Base-by-base conservation (phyloP, 2,329 filamentous ascomycete genomes). In the Colletotrichum sp. region DNA sequence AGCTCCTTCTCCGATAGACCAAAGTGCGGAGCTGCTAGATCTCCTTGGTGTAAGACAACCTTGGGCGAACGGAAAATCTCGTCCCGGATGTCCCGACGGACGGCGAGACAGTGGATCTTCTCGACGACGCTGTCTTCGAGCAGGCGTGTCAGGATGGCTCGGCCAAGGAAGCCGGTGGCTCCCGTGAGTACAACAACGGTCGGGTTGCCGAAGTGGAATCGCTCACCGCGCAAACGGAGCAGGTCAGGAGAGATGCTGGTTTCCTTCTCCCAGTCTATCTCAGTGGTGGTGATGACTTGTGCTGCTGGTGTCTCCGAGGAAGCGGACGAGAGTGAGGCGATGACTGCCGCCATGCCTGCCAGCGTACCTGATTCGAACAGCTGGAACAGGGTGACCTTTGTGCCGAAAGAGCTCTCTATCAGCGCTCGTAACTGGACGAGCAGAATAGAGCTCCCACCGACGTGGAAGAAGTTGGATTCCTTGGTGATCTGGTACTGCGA, bases 31-130 rank as follows among this genome's bases (percentile, higher is more conserved):
- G 63, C 24, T 1, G 59, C 34, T 3, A 75, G 32, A 16, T 70
- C 59, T 4, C 65, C 59, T 3, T 18, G 18, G 60, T 65, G 57
- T 3, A 63, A 0, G 7, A 44, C 49, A 3, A 70, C 67, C 49
- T 66, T 75, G 7, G 57, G 44, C 21, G 66, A 39, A 2, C 13
- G 15, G 32, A 72, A 69, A 8, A 52, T 13, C n/a, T 52, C 44
- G n/a, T 52, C n/a, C 12, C 21, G 34, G n/a, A 21, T 26, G 18
- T 30, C 52, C 12, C n/a, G 52, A 15, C 81, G 80, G 13, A 87
- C 80, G 6, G 85, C 86, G 26, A 89, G 44, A 69, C 87, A 88
- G 78, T 87, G 83, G 5, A 89, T 78, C 21, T 81, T 80, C 6
- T 72, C 39, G 2, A 88, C 79, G 2, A 63, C 70, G 0, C 78